Percentiles rank a stretch among this genome's conserved stretches.
Conservation (phyloP, 2,329 filamentous ascomycete genomes). For the Penicillium sp. region DNA sequence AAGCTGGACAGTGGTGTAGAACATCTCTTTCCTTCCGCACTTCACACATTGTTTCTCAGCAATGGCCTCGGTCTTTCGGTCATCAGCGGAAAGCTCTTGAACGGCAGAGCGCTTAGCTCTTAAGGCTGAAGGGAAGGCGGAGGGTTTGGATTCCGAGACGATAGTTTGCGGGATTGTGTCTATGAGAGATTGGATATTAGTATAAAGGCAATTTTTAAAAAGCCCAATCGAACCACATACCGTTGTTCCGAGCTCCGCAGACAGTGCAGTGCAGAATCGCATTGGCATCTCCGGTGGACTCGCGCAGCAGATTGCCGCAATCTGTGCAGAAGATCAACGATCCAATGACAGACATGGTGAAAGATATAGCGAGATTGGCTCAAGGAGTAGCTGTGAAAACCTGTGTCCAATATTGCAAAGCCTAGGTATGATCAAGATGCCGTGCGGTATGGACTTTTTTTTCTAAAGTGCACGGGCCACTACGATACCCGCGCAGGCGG, state of each 20-base stretch:
- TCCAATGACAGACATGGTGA: constrained; percentile 79
- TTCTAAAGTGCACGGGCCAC: constrained; percentile 25
- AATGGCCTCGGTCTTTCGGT: constrained; percentile 71
- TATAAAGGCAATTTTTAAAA: neutral
- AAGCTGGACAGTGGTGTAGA: constrained; percentile 80
- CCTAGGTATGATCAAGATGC: constrained; percentile 1
- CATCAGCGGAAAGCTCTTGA: constrained; percentile 75
- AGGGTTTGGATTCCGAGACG: constrained; percentile 80
- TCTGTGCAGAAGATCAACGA: constrained; percentile 90
- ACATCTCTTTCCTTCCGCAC: constrained; percentile 80
- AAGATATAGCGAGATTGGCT: neutral
- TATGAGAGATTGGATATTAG: constrained; percentile 31
- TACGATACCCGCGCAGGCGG: constrained; percentile 19
- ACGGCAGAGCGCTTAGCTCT: constrained; percentile 84
- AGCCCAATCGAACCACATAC: constrained; percentile 47
- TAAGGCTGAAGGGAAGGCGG: constrained; percentile 86
- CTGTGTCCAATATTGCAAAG: neutral
- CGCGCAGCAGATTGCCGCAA: constrained; percentile 86
- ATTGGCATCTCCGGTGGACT: constrained; percentile 73
- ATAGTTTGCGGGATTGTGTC: constrained; percentile 76
- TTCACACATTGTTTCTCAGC: constrained; percentile 73
- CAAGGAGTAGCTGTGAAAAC: neutral
- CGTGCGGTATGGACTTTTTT: constrained; percentile 13
- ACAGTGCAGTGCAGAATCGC: constrained; percentile 79
- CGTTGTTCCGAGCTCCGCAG: constrained; percentile 82